Evolutionary conservation across 768 basidiomycete species (phyloP), one percentile per base, ranked within the genome.

Genomic region (Pisolithus microcarpus): DNA sequence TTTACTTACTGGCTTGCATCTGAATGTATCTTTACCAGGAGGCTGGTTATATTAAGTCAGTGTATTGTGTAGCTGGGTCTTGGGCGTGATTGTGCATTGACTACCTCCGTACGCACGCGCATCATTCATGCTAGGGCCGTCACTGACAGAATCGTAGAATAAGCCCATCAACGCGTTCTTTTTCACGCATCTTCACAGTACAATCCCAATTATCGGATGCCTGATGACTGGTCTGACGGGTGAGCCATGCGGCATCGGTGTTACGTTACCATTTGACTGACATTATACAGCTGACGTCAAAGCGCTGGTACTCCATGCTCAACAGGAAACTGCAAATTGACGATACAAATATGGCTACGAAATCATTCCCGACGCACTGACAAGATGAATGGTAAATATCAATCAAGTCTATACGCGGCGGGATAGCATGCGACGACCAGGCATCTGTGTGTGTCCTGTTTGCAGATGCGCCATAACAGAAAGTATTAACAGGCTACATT

Each of bases 151-250:
- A n/a, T 44, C 75, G 23, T 5, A 3, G 23, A 5, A 24, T 5
- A 98, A 98, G 73, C 84, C 98, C 43, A 83, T 99, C 56, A 92
- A 98, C 71, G 84, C 96, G 42, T 81, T 82, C 11, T 96, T 91
- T 10, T 81, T 99, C 58, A 95, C 94, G 7, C 96, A 98, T 65
- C 74, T 98, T 23, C 98, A 91, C 74, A 87, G 91, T 67, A 89
- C 98, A 58, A 98, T 94, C 1, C 91, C 94, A 1, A 85, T 84
- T 1, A 98, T 99, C 57, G 96, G 96, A 40, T 96, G 93, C 65
- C 95, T 97, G 42, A 88, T 97, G 86, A 97, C 94, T 15, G 96
- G 96, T n/a, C 79, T 95, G 38, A 82, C 92, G 95, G 95, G 95
- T 95, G 53, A 40, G 79, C 9, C 10, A 13, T n/a, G 38, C 24